Percentiles rank a stretch among this genome's conserved stretches.
Conservation (phyloP, 805 yeast species). For the Lipomyces mesembrius region DNA sequence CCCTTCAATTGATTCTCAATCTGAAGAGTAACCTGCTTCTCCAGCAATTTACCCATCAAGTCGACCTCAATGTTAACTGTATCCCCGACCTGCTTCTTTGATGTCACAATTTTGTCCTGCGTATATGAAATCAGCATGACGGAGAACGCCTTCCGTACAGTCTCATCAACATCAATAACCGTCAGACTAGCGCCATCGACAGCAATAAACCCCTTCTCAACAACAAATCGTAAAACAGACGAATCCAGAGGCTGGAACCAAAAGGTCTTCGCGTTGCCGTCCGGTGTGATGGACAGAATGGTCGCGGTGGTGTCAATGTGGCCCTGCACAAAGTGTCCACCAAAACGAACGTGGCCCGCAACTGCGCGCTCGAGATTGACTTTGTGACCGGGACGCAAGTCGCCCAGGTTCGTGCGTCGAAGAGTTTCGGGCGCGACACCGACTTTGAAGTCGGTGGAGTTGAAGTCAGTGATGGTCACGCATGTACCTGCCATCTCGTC, state of each 20-base stretch:
- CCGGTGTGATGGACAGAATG: constrained; percentile 59
- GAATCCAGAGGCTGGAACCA: constrained; percentile 62
- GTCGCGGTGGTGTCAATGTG: constrained; percentile 90
- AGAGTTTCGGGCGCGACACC: constrained; percentile 94
- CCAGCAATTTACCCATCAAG: constrained; percentile 87
- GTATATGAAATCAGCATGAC: constrained; percentile 93
- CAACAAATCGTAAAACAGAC: constrained; percentile 69
- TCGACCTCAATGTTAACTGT: constrained; percentile 92
- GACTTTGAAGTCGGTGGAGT: constrained; percentile 67
- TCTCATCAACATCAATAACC: constrained; percentile 74
- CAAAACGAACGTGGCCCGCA: constrained; percentile 77
- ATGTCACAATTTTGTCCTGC: constrained; percentile 74
- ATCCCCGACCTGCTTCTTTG: constrained; percentile 65
- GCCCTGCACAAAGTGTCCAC: constrained; percentile 98
- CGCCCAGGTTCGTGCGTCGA: constrained; percentile 75
- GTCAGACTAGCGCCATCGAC: constrained; percentile 94
- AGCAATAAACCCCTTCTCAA: constrained; percentile 92
- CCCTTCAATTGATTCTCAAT: constrained; percentile 55
- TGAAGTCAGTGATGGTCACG: constrained; percentile 86
- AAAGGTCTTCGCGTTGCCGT: constrained; percentile 74
- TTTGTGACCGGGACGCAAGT: constrained; percentile 57
- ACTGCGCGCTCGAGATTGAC: constrained; percentile 95
- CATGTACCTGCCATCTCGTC: constrained; percentile 54
- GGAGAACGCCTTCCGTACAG: constrained; percentile 55
- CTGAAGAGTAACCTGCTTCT: constrained; percentile 70